Evolutionary conservation across 179 eudicot species (phyloP).

Genomic region (Spinacia oleracea): DNA sequence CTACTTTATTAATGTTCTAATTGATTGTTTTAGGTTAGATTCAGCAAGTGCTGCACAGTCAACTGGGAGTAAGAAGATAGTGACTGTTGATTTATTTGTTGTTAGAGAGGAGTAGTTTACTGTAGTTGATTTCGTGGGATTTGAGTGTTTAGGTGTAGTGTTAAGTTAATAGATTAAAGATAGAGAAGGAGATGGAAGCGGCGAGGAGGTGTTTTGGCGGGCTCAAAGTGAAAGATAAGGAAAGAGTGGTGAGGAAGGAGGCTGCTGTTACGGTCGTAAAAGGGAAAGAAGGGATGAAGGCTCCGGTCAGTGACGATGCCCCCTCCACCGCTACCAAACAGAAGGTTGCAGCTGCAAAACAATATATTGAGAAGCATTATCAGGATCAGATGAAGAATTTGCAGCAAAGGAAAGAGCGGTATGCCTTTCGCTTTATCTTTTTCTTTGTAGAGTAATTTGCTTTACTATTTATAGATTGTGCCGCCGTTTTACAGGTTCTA

Average conservation of each 20-base stretch:
- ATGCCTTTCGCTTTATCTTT: slow-evolving; percentile 15
- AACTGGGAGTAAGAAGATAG: slow-evolving; percentile 4
- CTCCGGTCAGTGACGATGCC: slow-evolving; percentile 58
- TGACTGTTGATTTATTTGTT: slow-evolving; percentile 11
- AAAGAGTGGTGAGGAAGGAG: slow-evolving; percentile 62
- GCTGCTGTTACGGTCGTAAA: slow-evolving; percentile 34
- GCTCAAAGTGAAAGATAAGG: slow-evolving; percentile 60
- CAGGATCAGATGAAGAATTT: slow-evolving; percentile 93
- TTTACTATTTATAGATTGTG: background rate
- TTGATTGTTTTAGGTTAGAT: slow-evolving; percentile 24
- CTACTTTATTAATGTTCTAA: slow-evolving; percentile 1
- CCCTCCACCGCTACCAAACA: slow-evolving; percentile 75
- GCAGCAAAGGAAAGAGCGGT: slow-evolving; percentile 95
- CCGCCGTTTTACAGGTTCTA: background rate
- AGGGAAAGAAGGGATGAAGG: slow-evolving; percentile 61
- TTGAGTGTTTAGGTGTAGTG: slow-evolving; percentile 9
- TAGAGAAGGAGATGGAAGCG: slow-evolving; percentile 54
- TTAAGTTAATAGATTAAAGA: slow-evolving; percentile 8
- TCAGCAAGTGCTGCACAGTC: slow-evolving; percentile 2
- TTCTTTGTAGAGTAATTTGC: background rate
- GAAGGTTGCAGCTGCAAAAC: slow-evolving; percentile 93
- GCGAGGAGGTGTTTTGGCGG: slow-evolving; percentile 61
- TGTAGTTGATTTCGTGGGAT: background rate
- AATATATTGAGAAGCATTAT: slow-evolving; percentile 95
- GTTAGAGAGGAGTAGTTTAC: background rate